Conservation (phyloP, 1,284 basidiomycete genomes). For the Ganoderma leucocontextum region DNA sequence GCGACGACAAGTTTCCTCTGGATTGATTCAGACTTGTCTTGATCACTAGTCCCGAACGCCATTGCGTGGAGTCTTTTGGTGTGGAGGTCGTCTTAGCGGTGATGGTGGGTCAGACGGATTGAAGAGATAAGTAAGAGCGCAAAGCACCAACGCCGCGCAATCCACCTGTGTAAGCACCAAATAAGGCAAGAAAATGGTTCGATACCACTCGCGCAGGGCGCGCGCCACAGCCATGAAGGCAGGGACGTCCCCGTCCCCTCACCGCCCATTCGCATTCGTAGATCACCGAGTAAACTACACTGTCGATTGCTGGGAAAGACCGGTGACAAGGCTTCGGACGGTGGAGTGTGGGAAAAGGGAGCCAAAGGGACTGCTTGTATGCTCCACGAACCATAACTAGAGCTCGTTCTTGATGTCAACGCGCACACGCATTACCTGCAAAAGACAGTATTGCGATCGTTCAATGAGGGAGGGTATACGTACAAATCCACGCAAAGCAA, state of each 20-base stretch:
- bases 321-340: not conserved
- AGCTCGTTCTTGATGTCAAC: not conserved
- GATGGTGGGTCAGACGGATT: not conserved
- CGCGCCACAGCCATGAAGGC: not conserved
- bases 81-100: not conserved
- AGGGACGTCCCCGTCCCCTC: not conserved
- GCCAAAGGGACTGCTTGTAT: not conserved
- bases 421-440: not conserved
- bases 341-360: not conserved
- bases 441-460: not conserved
- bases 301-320: not conserved
- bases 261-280: not conserved
- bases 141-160: not conserved
- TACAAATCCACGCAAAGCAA: not conserved
- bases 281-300: not conserved
- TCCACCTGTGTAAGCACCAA: not conserved
- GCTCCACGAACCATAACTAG: not conserved
- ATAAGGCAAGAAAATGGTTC: not conserved
- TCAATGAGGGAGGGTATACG: not conserved
- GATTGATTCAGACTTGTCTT: not conserved
- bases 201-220: not conserved
- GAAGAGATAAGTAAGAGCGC: not conserved
- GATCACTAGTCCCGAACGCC: not conserved
- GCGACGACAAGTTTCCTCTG: slow-evolving; percentile 1
- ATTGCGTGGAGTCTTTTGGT: not conserved